phyloP scores from a whole-genome alignment of 2,329 filamentous ascomycete species.

The Colletotrichum phormii region DNA sequence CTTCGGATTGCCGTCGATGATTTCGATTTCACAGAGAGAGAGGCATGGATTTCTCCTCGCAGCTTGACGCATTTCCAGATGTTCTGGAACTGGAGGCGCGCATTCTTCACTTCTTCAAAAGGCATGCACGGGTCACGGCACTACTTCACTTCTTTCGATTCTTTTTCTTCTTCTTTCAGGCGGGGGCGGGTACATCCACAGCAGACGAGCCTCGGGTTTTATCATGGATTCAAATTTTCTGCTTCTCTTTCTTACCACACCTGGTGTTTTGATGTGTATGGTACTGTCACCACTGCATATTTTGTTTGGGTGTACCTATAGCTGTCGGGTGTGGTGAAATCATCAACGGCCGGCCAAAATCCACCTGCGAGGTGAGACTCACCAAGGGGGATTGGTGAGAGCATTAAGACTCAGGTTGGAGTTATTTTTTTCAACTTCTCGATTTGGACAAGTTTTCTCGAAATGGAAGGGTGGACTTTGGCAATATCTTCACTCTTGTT shows the following conservation, averaged over 20 bases:
- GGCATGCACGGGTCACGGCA: conserved; percentile 29
- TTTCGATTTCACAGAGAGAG: neutral
- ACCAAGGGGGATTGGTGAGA: neutral
- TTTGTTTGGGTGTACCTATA: conserved; percentile 19
- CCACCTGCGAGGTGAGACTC: conserved; percentile 8
- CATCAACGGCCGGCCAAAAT: conserved; percentile 16
- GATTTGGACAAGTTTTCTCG: neutral
- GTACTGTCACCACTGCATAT: conserved; percentile 7
- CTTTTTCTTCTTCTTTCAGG: conserved; percentile 19
- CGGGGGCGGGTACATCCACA: conserved; percentile 23
- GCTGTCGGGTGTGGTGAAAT: neutral
- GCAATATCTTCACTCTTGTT: conserved; percentile 15
- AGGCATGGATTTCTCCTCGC: conserved; percentile 7
- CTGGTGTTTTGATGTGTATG: conserved; percentile 19
- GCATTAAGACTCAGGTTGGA: conserved; percentile 21
- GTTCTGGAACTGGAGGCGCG: conserved; percentile 22
- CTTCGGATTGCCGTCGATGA: neutral
- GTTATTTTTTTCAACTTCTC: conserved; percentile 27
- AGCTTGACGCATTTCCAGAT: conserved; percentile 11
- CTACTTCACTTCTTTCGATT: conserved; percentile 1
- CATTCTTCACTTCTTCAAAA: conserved; percentile 17
- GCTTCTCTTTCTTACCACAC: conserved; percentile 1
- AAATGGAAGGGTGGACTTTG: neutral
- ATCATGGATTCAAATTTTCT: neutral
- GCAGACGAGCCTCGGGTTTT: conserved; percentile 17